Evolutionary conservation across 805 yeast species (phyloP), one percentile per base, ranked within the genome.

Genomic region (Wickerhamomyces rabaulensis): DNA sequence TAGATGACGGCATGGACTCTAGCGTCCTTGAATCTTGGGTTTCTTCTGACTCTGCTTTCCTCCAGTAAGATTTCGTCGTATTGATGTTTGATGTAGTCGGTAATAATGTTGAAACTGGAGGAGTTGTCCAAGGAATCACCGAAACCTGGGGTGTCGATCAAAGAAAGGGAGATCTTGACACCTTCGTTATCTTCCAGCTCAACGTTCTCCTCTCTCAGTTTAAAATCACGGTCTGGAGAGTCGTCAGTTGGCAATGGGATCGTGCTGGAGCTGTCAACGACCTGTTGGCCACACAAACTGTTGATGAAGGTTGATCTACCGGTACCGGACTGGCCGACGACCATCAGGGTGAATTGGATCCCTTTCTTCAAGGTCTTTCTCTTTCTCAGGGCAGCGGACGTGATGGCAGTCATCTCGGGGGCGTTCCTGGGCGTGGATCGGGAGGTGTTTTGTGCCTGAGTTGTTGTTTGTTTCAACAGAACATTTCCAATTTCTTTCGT

Each of bases 241-340:
- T 60, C 62, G 53, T 83, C 88, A 33, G 82, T 81, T 23, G 75
- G 74, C 23, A 72, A 58, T 50, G 75, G 64, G 13, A 76, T 70
- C 1, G 89, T 81, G 26, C 83, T 76, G 2, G 87, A 78, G 0
- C 82, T 74, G 38, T 85, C 88, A 12, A 86, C 92, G 35, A 90
- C 90, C 55, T 85, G 82, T 53, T 90, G 94, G 49, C 87, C 96
- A 69, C 97, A 90, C 45, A 90, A 73, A 33, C 95, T 85, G 69
- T 91, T 90, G 63, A 91, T 87, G 58, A 90, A 84, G 6, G 96
- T 90, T n/a, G 96, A 85, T 63, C 96, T 78, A 16, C 97, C 97
- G 40, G 82, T 71, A 2, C 97, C 97, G 41, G 84, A 79, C 61
- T 87, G 85, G 39, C 97, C 97, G 46, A 88, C 83, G 35, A 87